Conservation (phyloP, 768 basidiomycete species). For the Polyporus arcularius region DNA sequence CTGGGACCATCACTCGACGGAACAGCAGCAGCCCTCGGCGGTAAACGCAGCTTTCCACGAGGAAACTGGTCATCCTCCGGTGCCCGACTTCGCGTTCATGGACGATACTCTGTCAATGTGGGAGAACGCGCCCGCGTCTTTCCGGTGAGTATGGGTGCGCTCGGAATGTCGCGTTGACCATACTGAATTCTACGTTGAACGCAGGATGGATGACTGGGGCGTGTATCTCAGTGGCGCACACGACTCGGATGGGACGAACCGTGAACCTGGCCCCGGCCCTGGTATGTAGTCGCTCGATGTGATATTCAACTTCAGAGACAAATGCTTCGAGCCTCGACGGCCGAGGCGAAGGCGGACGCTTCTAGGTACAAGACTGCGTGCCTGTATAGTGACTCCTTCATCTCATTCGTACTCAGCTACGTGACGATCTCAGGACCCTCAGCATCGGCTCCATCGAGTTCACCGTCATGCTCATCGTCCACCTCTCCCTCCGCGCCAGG, state of each 20-base stretch:
- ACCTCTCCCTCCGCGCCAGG: too few relatives aligned
- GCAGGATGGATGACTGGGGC: slow-evolving; percentile 12
- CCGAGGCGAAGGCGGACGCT: too few relatives aligned
- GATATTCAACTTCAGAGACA: too few relatives aligned
- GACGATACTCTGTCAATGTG: slow-evolving; percentile 54
- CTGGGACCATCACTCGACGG: too few relatives aligned
- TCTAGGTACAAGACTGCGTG: too few relatives aligned
- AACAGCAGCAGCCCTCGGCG: too few relatives aligned
- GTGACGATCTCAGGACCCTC: too few relatives aligned
- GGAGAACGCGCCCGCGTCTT: slow-evolving; percentile 58
- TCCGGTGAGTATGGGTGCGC: slow-evolving; percentile 48
- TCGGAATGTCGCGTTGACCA: not conserved
- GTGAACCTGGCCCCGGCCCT: not conserved
- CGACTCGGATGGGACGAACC: not conserved
- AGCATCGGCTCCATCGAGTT: too few relatives aligned
- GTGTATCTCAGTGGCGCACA: slow-evolving; percentile 6
- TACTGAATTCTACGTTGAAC: not conserved
- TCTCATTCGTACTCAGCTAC: too few relatives aligned
- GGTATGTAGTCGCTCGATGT: not conserved
- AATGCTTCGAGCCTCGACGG: too few relatives aligned
- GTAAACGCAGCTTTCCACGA: not conserved
- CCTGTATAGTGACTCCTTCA: too few relatives aligned
- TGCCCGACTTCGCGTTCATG: slow-evolving; percentile 31
- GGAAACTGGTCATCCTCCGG: not conserved
- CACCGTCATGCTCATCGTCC: too few relatives aligned